These are phyloP conservation scores for Fusarium nurragi DNA, from an alignment of 2,329 filamentous ascomycete species.

Conservation along the genomic window DNA sequence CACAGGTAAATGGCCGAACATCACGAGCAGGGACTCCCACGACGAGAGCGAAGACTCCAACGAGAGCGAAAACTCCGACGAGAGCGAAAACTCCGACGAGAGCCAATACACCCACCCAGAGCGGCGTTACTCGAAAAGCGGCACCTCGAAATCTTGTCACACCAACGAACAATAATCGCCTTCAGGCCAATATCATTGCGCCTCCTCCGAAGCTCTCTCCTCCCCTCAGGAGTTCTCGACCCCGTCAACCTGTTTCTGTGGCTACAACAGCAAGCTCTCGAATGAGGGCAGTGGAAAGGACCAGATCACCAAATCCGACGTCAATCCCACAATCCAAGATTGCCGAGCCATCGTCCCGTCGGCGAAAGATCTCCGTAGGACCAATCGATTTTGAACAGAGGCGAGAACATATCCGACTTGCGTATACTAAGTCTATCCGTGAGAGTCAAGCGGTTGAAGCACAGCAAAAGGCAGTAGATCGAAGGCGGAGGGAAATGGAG, in stretches of 20 bases:
- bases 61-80: slow-evolving; percentile 53
- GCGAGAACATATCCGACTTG: slow-evolving; percentile 82
- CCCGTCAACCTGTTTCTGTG: slow-evolving; percentile 79
- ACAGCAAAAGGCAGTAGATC: slow-evolving; percentile 62
- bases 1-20: slow-evolving; percentile 53
- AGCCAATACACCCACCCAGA: slow-evolving; percentile 56
- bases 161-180: slow-evolving; percentile 63
- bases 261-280: slow-evolving; percentile 78
- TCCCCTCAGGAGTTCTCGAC: slow-evolving; percentile 80
- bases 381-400: slow-evolving; percentile 87
- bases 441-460: slow-evolving; percentile 72
- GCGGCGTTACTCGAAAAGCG: slow-evolving; percentile 50
- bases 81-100: slow-evolving; percentile 55
- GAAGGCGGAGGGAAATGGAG: slow-evolving; percentile 61
- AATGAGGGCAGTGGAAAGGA: slow-evolving; percentile 69
- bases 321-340: slow-evolving; percentile 46
- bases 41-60: slow-evolving; percentile 53
- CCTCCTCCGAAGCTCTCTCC: slow-evolving; percentile 79
- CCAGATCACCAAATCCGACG: slow-evolving; percentile 56
- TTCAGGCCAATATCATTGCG: slow-evolving; percentile 78
- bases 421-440: slow-evolving; percentile 84
- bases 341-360: slow-evolving; percentile 52
- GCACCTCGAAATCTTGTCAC: slow-evolving; percentile 55
- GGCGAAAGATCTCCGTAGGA: slow-evolving; percentile 69
- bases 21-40: slow-evolving; percentile 52